Base-by-base conservation (phyloP, 208 protist genomes). In the Trypanosoma theileri region DNA sequence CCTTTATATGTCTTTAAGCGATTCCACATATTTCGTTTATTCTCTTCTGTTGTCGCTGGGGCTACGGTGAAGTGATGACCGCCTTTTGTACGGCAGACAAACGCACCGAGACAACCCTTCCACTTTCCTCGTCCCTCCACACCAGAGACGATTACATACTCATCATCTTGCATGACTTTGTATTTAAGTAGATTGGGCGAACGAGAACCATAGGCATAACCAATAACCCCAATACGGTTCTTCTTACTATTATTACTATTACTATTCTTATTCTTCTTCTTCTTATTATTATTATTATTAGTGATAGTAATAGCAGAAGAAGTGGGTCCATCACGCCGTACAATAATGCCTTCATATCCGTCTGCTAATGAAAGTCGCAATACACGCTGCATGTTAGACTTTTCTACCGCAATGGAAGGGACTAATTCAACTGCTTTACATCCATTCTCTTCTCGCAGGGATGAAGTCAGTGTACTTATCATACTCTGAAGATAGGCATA, bases 131-230 rank as follows among this genome's bases (percentile, higher is more conserved):
- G 77, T 4, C 92, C 92, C 40, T 94, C 88, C 35, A 94, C 79
- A 0, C 85, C 92, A 26, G 71, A 71, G 11, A 93, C 81, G 60
- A 96, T 96, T 59, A 86, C 65, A 66, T 89, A 96, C 82, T 96
- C 92, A 17, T 75, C 88, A 26, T 96, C 92, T 28, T 90, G 85
- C 89, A 95, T 96, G 21, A 85, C 56, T 72, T 95, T 94, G 81
- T 94, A 91, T 82, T 96, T 96, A 7, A 96, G 79, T n/a, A 96
- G 53, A 22, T 77, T 84, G 48, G 78, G 76, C 48, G 84, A 92
- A 11, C 92, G 89, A 71, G 89, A 77, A 0, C 92, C 92, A 69
- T 89, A 89, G 45, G 74, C 85, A 69, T 96, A 96, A 8, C 84
- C 84, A 17, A 72, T 84, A 19, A 65, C 44, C 14, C 64, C 50